A percentile compares a stretch with the other conserved stretches of the same genome.
Conservation (phyloP, 1,284 basidiomycete genomes). For the Ceratobasidium sp. region DNA sequence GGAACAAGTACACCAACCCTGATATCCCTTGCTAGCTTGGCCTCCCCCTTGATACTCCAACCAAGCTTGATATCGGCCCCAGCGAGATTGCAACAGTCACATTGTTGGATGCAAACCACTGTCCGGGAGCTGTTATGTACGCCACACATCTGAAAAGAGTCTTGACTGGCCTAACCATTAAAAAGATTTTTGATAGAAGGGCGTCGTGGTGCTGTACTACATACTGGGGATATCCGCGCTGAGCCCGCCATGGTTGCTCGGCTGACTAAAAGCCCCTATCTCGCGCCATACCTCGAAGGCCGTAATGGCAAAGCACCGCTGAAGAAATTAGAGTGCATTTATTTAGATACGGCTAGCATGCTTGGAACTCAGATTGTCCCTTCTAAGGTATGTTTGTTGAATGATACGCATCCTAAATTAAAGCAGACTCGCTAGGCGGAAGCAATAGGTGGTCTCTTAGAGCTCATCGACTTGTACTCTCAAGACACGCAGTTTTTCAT, state of each 20-base stretch:
- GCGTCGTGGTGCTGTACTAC: slow-evolving; percentile 73
- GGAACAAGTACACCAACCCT: background rate
- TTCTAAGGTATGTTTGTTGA: slow-evolving; percentile 65
- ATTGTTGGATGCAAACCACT: slow-evolving; percentile 91
- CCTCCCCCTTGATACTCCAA: slow-evolving; percentile 71
- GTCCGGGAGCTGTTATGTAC: slow-evolving; percentile 91
- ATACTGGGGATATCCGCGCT: slow-evolving; percentile 92
- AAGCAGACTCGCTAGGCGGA: slow-evolving; percentile 62
- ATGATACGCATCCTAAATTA: background rate
- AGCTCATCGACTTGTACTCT: slow-evolving; percentile 76
- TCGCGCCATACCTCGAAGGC: slow-evolving; percentile 70
- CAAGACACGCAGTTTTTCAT: slow-evolving; percentile 81
- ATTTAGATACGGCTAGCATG: slow-evolving; percentile 83
- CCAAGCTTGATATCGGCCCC: slow-evolving; percentile 66
- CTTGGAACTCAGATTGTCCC: slow-evolving; percentile 72
- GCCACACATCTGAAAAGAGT: slow-evolving; percentile 48
- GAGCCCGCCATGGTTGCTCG: slow-evolving; percentile 80
- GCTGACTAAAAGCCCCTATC: slow-evolving; percentile 71
- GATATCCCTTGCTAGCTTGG: slow-evolving; percentile 55
- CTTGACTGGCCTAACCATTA: background rate
- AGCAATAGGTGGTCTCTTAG: slow-evolving; percentile 72
- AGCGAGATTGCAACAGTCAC: slow-evolving; percentile 75
- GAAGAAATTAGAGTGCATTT: slow-evolving; percentile 73
- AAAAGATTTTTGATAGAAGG: slow-evolving; percentile 89
- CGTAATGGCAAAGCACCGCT: background rate